Evolutionary conservation across 768 basidiomycete genomes (phyloP), one percentile per base, ranked within the genome.

Genomic region (Suillus subalutaceus): DNA sequence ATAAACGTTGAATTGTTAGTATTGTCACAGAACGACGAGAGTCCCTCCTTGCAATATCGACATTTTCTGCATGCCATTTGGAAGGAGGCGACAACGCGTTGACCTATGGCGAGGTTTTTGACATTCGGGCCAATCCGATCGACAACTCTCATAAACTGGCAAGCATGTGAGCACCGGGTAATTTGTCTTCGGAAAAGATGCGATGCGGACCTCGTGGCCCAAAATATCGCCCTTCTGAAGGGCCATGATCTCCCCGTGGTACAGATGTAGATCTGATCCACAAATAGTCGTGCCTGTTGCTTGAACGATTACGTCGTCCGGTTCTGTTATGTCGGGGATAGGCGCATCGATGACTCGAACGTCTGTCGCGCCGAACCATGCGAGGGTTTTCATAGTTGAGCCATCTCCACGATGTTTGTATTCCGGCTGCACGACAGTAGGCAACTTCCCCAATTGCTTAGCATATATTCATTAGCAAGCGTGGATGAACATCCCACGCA

Each of bases 11-110:
- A 88, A 60, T 84, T 82, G 76, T 91, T 91, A 10, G 90, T 92
- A n/a, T 80, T 76, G 65, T 92, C 88, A 73, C 92, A 94, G 74
- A 91, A 86, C 2, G 88, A 88, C 0, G 88, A 89, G 0, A 90
- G 79, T 70, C 90, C 90, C 75, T 92, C 75, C 75, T 91, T 78
- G 84, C 92, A 93, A 76, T 86, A 92, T 55, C 82, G 75, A 77
- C 91, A 92, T 59, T 84, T 82, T 3, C 91, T 90, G 70, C 91
- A 92, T 0, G 90, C 89, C 62, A 90, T 87, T 72, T 92, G 90
- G 86, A 93, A 93, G 2, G 87, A 88, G 0, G 86, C 84, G n/a
- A 93, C 91, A 63, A 92, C 91, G 30, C 90, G 85, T 70, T 93
- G 86, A 23, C 91, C 92, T 15, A 80, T 69, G 38, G 83, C 77